Base-by-base conservation (phyloP, 2,329 filamentous ascomycete genomes). In the Ustulina deusta region DNA sequence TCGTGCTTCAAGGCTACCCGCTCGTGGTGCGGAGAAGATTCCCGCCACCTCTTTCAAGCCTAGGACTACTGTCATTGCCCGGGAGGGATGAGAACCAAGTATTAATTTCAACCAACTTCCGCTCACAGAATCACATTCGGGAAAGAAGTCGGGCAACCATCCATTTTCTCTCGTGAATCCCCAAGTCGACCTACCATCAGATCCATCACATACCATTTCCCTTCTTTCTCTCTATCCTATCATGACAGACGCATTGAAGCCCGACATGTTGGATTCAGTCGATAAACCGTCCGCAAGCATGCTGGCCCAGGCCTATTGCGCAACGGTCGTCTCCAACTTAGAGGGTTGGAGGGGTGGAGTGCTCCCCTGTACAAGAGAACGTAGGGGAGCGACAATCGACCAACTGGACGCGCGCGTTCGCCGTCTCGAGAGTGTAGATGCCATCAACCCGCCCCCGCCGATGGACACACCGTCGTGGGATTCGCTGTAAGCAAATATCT, bases 391-490 rank as follows among this genome's bases (percentile, higher is more conserved):
- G 25, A 69, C 69, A 10, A 49, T 73, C 36, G 68, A 68, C 22
- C 61, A 59, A 7, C 72, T 76, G 52, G 73, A 75, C 48, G 40
- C 29, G 25, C 73, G 74, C 27, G 38, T 68, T 6, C 69, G 74
- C n/a, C 62, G 54, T 51, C 69, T 75, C 42, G 74, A 75, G 48
- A 51, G 25, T 4, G 32, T 52, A 10, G 51, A 42, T 2, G 46
- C 27, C 20, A 69, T 74, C 42, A 57, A 69, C 20, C 63, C 73
- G n/a, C 74, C 73, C 2, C 72, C 73, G n/a, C 74, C 73, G 3
- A 72, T 73, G 67, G 62, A 70, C 4, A 65, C 63, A n/a, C 64
- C 61, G 3, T 71, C 72, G 6, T 75, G 73, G 74, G 72, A 75
- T 34, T 71, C 72, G 13, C 71, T 75, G 54, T 56, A 29, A 56